phyloP scores from a whole-genome alignment of 495 filamentous ascomycete species.

The Xeromyces bisporus region DNA sequence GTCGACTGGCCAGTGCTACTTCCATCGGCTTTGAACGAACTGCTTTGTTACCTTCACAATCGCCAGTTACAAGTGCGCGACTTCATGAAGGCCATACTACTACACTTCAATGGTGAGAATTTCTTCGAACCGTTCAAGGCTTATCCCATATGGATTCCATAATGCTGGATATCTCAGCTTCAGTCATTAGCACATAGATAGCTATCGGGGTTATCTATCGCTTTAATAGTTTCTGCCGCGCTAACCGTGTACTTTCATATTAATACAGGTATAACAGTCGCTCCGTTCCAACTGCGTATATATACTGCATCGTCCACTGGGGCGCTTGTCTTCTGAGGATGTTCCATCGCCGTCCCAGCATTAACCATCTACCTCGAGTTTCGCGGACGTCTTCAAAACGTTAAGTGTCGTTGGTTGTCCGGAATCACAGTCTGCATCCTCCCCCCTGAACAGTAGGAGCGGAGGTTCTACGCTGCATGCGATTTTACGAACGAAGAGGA shows the following conservation, averaged over 20 bases:
- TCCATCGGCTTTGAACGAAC: too few relatives aligned
- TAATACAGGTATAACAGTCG: slow-evolving; percentile 9
- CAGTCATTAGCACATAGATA: too few relatives aligned
- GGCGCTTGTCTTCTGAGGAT: slow-evolving; percentile 34
- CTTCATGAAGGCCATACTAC: too few relatives aligned
- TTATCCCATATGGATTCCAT: too few relatives aligned
- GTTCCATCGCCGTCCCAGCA: slow-evolving; percentile 18
- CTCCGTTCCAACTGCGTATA: slow-evolving; percentile 6
- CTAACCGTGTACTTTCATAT: slow-evolving; percentile 1
- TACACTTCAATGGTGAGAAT: too few relatives aligned
- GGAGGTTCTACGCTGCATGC: slow-evolving; percentile 16
- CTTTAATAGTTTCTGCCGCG: neutral
- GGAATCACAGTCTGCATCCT: slow-evolving; percentile 24
- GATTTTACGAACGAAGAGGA: slow-evolving; percentile 17
- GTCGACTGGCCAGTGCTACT: too few relatives aligned
- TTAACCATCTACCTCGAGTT: slow-evolving; percentile 24
- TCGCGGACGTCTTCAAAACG: slow-evolving; percentile 31
- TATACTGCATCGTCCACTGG: slow-evolving; percentile 16
- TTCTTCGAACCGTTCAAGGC: too few relatives aligned
- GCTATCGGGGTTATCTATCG: too few relatives aligned
- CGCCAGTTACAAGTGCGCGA: too few relatives aligned
- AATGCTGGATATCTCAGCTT: too few relatives aligned
- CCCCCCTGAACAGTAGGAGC: slow-evolving; percentile 18
- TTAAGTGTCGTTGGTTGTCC: slow-evolving; percentile 24
- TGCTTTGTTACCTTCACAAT: too few relatives aligned